phyloP scores from a whole-genome alignment of 306 rosid species.

The Acmispon strigosus region DNA sequence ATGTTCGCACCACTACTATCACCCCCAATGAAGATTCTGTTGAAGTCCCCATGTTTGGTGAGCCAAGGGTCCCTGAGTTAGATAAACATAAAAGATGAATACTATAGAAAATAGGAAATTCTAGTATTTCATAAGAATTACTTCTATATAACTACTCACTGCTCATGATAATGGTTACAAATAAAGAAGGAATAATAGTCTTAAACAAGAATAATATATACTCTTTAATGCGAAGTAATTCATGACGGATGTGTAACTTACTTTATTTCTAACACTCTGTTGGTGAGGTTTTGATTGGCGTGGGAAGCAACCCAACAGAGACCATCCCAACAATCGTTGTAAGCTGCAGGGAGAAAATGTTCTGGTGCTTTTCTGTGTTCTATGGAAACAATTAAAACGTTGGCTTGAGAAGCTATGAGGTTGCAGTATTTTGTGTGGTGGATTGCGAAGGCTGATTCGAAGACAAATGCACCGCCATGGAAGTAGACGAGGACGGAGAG shows the following conservation, averaged over 20 bases:
- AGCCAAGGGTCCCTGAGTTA: conserved; percentile 37
- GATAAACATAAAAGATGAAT: too few species aligned
- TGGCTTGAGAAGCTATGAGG: conserved; percentile 23
- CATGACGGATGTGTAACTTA: too few species aligned
- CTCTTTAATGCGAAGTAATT: too few species aligned
- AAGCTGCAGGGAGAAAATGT: conserved; percentile 32
- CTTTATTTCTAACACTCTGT: too few species aligned
- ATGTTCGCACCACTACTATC: conserved; percentile 46
- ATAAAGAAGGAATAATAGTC: too few species aligned
- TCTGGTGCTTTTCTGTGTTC: conserved; percentile 46
- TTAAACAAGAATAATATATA: too few species aligned
- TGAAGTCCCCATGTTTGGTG: conserved; percentile 22
- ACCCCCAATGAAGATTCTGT: conserved; percentile 32
- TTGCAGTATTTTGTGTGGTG: conserved; percentile 25
- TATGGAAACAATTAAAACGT: conserved; percentile 26
- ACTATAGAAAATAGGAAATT: too few species aligned
- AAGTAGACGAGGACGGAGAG: conserved; percentile 24
- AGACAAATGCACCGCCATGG: conserved; percentile 40
- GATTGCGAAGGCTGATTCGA: conserved; percentile 30
- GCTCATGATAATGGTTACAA: too few species aligned
- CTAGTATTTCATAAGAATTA: too few species aligned
- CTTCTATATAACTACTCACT: too few species aligned
- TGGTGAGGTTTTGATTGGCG: background rate
- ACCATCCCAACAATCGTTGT: conserved; percentile 38
- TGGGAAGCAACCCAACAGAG: conserved; percentile 39